Evolutionary conservation across 768 basidiomycete species (phyloP), one percentile per base, ranked within the genome.

Genomic region (Phallus indusiatus): DNA sequence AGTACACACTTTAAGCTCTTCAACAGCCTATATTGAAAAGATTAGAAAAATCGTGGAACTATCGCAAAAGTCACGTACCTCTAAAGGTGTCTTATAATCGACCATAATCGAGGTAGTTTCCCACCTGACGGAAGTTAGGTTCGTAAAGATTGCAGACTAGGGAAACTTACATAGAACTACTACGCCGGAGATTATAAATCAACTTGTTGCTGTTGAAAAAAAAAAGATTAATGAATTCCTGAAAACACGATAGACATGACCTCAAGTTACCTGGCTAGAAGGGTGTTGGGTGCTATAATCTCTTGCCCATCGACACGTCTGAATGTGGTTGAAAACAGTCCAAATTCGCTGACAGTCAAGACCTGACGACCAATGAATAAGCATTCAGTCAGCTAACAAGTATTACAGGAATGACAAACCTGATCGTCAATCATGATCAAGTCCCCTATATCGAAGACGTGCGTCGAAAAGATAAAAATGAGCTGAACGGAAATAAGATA

Each of bases 371-470:
- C 22, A 6, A 55, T 9, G 42, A 54, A 16, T 16, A 46, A 33
- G 28, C 28, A 28, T 28, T 2, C 1, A 1, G 50, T 33, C 17
- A 18, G 46, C 17, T 36, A 17, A 52, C 7, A 21, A 21, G 8
- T 5, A 28, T 71, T 60, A 20, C 11, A 35, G 28, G 61, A 50
- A 28, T 34, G 10, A 60, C 61, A 51, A 68, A 78, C 82, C 70
- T 83, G 79, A 57, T 84, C 82, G 65, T 90, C 89, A 62, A 91
- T 89, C 78, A 90, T 81, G 7, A 90, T 84, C 33, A 90, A 71
- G 65, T 91, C 88, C 7, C 88, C 88, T 7, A 90, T 85, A 67
- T 90, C 88, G 63, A 86, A 90, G n/a, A 88, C 85, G 66, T 90
- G 89, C 0, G 88, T 90, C 0, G 85, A 86, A 69, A 90, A 89